Conservation (phyloP, 148 eudicot genomes). For the Arbutus unedo region DNA sequence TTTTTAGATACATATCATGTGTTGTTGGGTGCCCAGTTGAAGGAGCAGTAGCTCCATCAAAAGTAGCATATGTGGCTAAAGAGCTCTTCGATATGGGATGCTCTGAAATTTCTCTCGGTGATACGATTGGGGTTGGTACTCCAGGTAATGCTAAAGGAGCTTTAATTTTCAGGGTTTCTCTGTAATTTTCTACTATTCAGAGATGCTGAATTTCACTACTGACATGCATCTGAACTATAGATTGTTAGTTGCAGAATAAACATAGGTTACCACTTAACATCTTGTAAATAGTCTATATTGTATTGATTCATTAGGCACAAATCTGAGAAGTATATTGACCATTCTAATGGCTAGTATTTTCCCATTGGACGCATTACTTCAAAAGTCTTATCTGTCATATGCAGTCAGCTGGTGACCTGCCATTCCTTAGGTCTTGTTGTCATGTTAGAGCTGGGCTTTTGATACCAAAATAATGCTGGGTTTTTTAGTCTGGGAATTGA, state of each 20-base stretch:
- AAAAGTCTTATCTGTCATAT: not conserved
- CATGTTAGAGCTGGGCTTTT: not conserved
- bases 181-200: not conserved
- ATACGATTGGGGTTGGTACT: constrained; percentile 93
- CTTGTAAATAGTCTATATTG: not conserved
- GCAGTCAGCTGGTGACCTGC: not conserved
- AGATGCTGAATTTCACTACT: not conserved
- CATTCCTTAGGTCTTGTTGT: not conserved
- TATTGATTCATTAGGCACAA: not conserved
- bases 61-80: constrained; percentile 84
- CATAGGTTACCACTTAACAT: not conserved
- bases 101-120: constrained; percentile 89
- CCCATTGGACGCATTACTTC: not conserved
- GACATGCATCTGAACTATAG: not conserved
- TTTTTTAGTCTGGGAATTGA: no score
- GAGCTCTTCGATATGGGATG: constrained; percentile 84
- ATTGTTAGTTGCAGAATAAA: not conserved
- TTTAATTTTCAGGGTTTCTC: not conserved
- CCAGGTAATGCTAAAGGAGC: constrained; percentile 53
- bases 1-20: constrained; percentile 81
- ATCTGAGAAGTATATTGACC: not conserved
- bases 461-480: no score
- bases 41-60: constrained; percentile 82
- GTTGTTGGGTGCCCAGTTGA: constrained; percentile 97
- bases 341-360: not conserved